Conservation (phyloP, 2,329 filamentous ascomycete species). For the Fusarium sacchari region DNA sequence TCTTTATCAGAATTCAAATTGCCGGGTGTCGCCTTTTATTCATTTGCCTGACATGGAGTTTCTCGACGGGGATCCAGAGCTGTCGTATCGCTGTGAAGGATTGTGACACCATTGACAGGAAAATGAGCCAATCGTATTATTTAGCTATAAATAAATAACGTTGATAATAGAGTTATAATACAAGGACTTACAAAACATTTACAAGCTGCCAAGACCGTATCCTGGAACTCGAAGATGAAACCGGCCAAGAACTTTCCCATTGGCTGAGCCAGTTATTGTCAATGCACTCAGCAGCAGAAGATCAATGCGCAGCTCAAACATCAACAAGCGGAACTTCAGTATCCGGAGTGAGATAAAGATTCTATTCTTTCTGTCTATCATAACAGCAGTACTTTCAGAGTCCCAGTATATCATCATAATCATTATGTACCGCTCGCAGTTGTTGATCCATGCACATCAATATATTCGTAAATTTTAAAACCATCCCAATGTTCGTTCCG, state of each 20-base stretch:
- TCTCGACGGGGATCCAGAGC: rapidly evolving
- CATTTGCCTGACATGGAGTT: neutral
- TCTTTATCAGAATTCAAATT: neutral
- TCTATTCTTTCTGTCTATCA: neutral
- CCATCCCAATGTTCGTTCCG: neutral
- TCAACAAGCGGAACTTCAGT: neutral
- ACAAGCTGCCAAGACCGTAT: neutral
- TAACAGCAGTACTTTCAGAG: neutral
- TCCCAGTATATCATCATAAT: neutral
- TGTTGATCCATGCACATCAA: slow-evolving; percentile 3
- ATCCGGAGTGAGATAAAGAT: neutral
- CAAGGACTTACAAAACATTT: neutral
- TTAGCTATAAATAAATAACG: neutral
- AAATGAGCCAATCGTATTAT: neutral
- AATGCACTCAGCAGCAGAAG: neutral
- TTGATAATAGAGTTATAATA: neutral
- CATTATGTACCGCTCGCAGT: neutral
- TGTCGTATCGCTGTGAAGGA: rapidly evolving
- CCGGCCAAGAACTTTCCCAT: neutral
- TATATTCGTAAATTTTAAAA: slow-evolving; percentile 1
- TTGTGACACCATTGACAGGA: neutral
- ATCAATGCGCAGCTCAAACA: neutral
- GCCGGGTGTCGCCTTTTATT: rapidly evolving
- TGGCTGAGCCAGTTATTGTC: neutral
- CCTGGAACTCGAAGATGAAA: neutral